A percentile compares a stretch with the other conserved stretches of the same genome.
phyloP scores from a whole-genome alignment of 768 basidiomycete genomes.

The Hygrocybe coccinea region DNA sequence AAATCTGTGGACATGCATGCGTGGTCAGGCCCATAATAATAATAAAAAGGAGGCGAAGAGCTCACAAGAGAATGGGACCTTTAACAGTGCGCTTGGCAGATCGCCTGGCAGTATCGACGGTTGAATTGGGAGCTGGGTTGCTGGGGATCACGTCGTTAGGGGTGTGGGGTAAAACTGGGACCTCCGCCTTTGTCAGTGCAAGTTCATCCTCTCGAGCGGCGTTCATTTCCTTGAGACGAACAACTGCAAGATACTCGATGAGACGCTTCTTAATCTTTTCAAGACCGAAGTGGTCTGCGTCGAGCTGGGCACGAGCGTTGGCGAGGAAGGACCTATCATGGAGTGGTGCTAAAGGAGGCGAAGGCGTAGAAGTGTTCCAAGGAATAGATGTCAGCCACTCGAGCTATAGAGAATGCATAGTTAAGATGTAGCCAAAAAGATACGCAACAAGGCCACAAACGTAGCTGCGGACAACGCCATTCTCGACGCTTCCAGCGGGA shows the following conservation, averaged over 20 bases:
- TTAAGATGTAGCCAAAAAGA: background rate
- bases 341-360: slow-evolving; percentile 8
- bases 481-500: slow-evolving; percentile 86
- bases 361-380: slow-evolving; percentile 56
- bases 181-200: slow-evolving; percentile 1
- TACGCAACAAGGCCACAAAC: slow-evolving; percentile 39
- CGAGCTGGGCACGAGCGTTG: slow-evolving; percentile 73
- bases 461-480: slow-evolving; percentile 81
- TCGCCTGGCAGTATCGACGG: background rate
- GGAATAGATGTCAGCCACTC: slow-evolving; percentile 87
- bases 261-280: slow-evolving; percentile 89
- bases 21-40: background rate
- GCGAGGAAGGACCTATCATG: slow-evolving; percentile 53
- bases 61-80: slow-evolving; percentile 68
- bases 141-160: background rate
- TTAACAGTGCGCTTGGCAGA: slow-evolving; percentile 47
- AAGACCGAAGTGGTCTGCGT: slow-evolving; percentile 87
- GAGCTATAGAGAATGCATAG: slow-evolving; percentile 42
- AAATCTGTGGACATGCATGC: slow-evolving; percentile 44
- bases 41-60: slow-evolving; percentile 1
- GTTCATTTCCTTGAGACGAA: slow-evolving; percentile 53
- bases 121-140: background rate
- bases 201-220: slow-evolving; percentile 31
- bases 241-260: slow-evolving; percentile 88
- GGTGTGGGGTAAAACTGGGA: background rate